phyloP scores from a whole-genome alignment of 805 yeast species.

The Zygotorulaspora chibaensis region DNA sequence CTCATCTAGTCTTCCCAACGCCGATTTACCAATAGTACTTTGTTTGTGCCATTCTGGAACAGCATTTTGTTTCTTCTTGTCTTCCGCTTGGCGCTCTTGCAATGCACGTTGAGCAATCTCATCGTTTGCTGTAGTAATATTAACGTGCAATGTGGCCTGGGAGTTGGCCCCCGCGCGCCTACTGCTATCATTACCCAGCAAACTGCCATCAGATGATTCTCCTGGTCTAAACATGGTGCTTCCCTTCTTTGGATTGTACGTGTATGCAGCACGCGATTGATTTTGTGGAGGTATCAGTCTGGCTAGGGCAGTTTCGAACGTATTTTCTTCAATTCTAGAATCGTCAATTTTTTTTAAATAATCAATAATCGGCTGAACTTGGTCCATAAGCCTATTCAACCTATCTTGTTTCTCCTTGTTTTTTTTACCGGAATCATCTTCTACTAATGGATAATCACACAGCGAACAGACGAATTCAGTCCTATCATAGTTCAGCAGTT shows the following conservation, averaged over 20 bases:
- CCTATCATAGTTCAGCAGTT: conserved; percentile 72
- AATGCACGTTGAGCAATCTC: conserved; percentile 66
- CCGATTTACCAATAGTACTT: conserved; percentile 76
- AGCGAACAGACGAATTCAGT: conserved; percentile 79
- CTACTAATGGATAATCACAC: conserved; percentile 72
- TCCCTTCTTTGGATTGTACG: conserved; percentile 49
- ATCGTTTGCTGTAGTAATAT: conserved; percentile 81
- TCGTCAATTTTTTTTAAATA: conserved; percentile 81
- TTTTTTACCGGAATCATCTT: conserved; percentile 83
- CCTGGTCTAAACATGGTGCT: conserved; percentile 42
- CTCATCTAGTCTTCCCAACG: conserved; percentile 51
- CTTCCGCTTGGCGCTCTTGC: conserved; percentile 59
- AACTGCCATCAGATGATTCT: conserved; percentile 30
- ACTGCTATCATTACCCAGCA: conserved; percentile 39
- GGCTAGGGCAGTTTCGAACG: conserved; percentile 79
- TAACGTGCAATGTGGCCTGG: conserved; percentile 85
- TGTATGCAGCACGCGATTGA: conserved; percentile 61
- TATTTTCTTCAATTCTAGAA: conserved; percentile 75
- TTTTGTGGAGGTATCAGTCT: conserved; percentile 83
- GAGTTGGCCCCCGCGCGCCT: conserved; percentile 55
- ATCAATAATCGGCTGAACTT: conserved; percentile 81
- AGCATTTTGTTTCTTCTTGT: conserved; percentile 84
- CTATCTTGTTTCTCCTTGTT: conserved; percentile 77
- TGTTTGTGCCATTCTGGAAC: conserved; percentile 95
- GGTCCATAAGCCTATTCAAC: conserved; percentile 79